These are phyloP conservation scores for Dalbergia cochinchinensis DNA, from an alignment of 306 rosid genomes.

Conservation along the genomic window DNA sequence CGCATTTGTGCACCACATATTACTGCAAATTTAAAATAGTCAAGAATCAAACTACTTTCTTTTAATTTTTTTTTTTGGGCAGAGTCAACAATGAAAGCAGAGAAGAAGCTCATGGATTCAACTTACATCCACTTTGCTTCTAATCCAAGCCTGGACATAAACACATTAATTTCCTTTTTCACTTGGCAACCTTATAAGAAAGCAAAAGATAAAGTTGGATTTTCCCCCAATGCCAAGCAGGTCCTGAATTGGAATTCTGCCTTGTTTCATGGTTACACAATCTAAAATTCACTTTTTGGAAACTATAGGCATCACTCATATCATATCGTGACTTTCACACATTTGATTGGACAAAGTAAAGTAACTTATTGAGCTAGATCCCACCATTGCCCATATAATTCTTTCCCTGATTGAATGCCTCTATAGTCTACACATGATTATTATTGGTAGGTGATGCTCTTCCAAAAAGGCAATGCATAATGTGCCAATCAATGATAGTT, in stretches of 20 bases:
- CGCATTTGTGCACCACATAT: background rate
- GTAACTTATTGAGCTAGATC: constrained; percentile 10
- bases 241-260: background rate
- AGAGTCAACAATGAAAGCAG: constrained; percentile 1
- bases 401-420: constrained; percentile 33
- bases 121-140: constrained; percentile 20
- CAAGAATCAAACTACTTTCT: background rate
- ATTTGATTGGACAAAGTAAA: constrained; percentile 14
- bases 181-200: background rate
- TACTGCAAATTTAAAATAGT: background rate
- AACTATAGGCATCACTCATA: background rate
- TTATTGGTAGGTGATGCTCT: constrained; percentile 29
- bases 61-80: background rate
- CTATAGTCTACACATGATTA: constrained; percentile 21
- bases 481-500: constrained; percentile 44
- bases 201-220: background rate
- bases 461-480: constrained; percentile 40
- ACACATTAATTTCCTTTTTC: background rate
- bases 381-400: constrained; percentile 4
- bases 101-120: constrained; percentile 14
- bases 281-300: constrained; percentile 16
- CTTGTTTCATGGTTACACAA: constrained; percentile 41
- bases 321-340: background rate
- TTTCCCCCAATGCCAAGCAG: background rate
- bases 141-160: background rate